phyloP scores from a whole-genome alignment of 1,284 basidiomycete genomes.

The Bothia castanella region DNA sequence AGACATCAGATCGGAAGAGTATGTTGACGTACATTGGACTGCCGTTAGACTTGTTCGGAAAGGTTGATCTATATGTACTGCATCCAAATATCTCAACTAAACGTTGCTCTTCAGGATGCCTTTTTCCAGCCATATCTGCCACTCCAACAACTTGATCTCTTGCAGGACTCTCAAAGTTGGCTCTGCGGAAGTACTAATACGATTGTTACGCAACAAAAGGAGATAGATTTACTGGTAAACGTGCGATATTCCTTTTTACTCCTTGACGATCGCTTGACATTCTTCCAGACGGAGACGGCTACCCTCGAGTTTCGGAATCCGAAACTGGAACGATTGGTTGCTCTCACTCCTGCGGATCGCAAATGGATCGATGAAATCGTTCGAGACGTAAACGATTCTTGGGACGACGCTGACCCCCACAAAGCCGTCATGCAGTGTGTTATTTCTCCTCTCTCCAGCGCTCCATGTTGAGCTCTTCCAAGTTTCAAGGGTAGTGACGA shows the following conservation, averaged over 20 bases:
- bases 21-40: conserved; percentile 90
- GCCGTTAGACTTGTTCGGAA: conserved; percentile 84
- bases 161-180: conserved; percentile 79
- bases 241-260: conserved; percentile 37
- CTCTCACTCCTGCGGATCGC: conserved; percentile 87
- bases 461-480: conserved; percentile 8
- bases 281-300: conserved; percentile 72
- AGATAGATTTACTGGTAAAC: conserved; percentile 90
- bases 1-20: conserved; percentile 88
- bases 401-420: conserved; percentile 61
- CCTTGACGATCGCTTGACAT: not conserved
- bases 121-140: conserved; percentile 99
- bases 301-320: conserved; percentile 83
- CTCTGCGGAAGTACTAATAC: conserved; percentile 93
- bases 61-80: conserved; percentile 39
- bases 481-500: conserved; percentile 93
- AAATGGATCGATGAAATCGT: conserved; percentile 91
- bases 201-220: conserved; percentile 91
- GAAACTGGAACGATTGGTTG: conserved; percentile 71
- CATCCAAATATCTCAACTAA: conserved; percentile 1
- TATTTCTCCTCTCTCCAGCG: conserved; percentile 1
- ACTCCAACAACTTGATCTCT: conserved; percentile 90
- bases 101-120: conserved; percentile 53
- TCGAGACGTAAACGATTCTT: conserved; percentile 78
- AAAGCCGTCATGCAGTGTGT: conserved; percentile 64